Base-by-base conservation (phyloP, 2,329 filamentous ascomycete species). In the Fusarium algeriense region DNA sequence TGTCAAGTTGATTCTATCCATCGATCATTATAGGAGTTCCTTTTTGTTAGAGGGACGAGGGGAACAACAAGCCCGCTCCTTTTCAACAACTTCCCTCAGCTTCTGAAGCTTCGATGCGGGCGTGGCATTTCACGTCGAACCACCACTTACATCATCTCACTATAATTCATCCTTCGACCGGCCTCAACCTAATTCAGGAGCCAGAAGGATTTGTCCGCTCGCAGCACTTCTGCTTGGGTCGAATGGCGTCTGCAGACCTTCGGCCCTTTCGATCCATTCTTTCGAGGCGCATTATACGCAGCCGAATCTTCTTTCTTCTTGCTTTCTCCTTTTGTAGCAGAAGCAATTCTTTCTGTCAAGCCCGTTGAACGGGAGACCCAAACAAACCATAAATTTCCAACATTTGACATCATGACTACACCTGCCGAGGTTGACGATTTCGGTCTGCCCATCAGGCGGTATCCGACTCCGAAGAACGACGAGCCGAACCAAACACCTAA, bases 391-490 rank as follows among this genome's bases (percentile, higher is more conserved):
- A 40, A 41, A 40, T 53, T 52, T 49, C 57, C 44, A 44, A n/a
- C 32, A 41, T 67, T 57, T 46, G 64, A 66, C 61, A 75, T 69
- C 75, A 77, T 77, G 75, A 64, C 75, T 60, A 41, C 75, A 17
- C 73, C 66, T 55, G 52, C 65, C 34, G 88, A 91, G 75, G 81
- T 90, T 64, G 91, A 93, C 79, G 91, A 93, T 72, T 93, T 93
- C 78, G 91, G 91, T 54, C 82, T 93, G 70, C 91, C 91, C 20
- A 86, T 91, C 68, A 85, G 84, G 78, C 87, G 85, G 74, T 85
- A 79, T 75, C 75, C 79, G 75, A 81, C 78, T 58, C 79, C 81
- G 32, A 71, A 75, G 43, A 67, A 60, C 54, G 64, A 73, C 40
- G 46, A 63, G 55, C 60, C 73, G 46, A 58, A 49, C 69, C 34